Conservation (phyloP, 2,329 filamentous ascomycete genomes). For the Pseudogymnoascus sp. region DNA sequence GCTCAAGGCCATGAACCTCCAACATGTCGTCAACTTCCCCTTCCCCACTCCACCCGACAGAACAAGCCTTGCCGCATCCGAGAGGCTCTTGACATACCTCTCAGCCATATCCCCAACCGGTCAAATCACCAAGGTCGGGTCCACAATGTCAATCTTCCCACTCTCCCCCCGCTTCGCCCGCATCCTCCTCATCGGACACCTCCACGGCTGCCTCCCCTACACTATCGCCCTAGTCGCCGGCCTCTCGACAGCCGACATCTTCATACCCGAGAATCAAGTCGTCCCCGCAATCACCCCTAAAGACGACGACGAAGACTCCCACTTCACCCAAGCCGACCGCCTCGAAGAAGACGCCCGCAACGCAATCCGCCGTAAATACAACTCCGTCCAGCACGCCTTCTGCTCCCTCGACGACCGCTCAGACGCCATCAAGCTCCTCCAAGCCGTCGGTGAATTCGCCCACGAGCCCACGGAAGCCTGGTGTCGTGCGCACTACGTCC, state of each 20-base stretch:
- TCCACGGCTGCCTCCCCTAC: slow-evolving; percentile 74
- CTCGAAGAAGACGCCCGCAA: slow-evolving; percentile 63
- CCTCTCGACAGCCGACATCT: slow-evolving; percentile 80
- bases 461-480: slow-evolving; percentile 64
- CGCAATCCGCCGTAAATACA: slow-evolving; percentile 51
- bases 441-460: slow-evolving; percentile 79
- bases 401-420: slow-evolving; percentile 72
- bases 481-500: slow-evolving; percentile 77
- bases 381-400: slow-evolving; percentile 69
- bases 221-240: slow-evolving; percentile 83
- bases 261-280: slow-evolving; percentile 72
- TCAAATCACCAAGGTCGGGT: slow-evolving; percentile 72
- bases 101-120: slow-evolving; percentile 67
- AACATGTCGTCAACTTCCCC: slow-evolving; percentile 86
- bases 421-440: slow-evolving; percentile 84
- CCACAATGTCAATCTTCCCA: slow-evolving; percentile 80
- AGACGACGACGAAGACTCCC: slow-evolving; percentile 40
- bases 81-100: slow-evolving; percentile 77
- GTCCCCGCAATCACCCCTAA: slow-evolving; percentile 48
- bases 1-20: slow-evolving; percentile 88
- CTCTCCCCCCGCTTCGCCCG: slow-evolving; percentile 84
- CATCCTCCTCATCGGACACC: slow-evolving; percentile 81
- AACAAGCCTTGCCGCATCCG: slow-evolving; percentile 68
- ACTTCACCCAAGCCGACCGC: slow-evolving; percentile 59
- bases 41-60: slow-evolving; percentile 86